Conservation (phyloP, 2,329 filamentous ascomycete genomes). For the Sporothrix pallida region DNA sequence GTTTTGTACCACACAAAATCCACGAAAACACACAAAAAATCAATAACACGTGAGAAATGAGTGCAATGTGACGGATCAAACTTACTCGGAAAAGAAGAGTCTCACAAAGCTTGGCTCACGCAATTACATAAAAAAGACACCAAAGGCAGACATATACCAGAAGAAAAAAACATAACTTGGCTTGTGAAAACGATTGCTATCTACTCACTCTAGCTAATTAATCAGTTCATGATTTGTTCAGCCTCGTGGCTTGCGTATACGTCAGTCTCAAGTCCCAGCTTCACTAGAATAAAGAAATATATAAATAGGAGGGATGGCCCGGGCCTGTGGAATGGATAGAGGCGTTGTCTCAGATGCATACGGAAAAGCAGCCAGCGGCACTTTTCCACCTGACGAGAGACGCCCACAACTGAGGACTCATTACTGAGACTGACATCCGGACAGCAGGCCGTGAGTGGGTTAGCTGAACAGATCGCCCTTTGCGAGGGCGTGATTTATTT, state of each 20-base stretch:
- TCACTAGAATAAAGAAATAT: background rate
- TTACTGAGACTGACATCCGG: too few relatives aligned
- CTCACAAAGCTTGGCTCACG: background rate
- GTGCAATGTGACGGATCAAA: background rate
- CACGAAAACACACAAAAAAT: background rate
- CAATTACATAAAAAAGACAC: background rate
- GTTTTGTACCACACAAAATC: background rate
- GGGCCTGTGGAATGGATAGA: background rate
- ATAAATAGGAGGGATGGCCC: background rate
- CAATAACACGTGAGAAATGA: background rate
- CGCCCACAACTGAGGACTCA: too few relatives aligned
- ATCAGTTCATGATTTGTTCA: background rate
- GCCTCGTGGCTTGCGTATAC: background rate
- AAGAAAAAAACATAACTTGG: background rate
- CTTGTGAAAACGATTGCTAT: background rate
- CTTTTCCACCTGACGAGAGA: background rate
- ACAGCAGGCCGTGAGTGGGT: background rate
- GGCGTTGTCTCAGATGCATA: constrained; percentile 8
- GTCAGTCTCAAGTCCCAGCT: background rate
- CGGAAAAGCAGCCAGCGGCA: background rate
- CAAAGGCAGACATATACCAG: background rate
- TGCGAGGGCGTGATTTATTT: background rate
- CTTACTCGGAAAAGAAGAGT: background rate
- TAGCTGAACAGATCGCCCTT: constrained; percentile 1
- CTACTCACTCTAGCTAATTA: too few relatives aligned